Evolutionary conservation across 2,329 filamentous ascomycete species (phyloP).

Genomic region (Fusarium buxicola): DNA sequence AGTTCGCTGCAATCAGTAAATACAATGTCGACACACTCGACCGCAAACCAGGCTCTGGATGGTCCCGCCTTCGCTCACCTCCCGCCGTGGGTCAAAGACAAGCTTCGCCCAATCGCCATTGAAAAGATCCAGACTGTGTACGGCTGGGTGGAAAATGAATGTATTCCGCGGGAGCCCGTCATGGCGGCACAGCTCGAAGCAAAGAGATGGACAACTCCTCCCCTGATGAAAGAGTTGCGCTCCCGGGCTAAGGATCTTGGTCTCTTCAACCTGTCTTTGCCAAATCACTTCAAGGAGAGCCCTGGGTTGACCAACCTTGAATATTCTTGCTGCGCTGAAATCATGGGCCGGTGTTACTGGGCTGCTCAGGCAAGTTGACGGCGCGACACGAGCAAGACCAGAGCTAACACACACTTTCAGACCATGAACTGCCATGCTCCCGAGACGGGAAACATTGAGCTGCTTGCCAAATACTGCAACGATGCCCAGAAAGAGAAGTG

Average conservation of each 20-base stretch:
- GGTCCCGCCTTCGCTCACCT: conserved; percentile 47
- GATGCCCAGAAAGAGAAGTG: conserved; percentile 83
- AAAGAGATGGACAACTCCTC: conserved; percentile 79
- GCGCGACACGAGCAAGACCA: no score
- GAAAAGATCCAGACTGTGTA: conserved; percentile 85
- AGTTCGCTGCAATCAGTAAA: no score
- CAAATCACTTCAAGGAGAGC: conserved; percentile 90
- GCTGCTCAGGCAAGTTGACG: conserved; percentile 55
- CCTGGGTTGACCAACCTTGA: conserved; percentile 93
- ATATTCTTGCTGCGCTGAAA: conserved; percentile 94
- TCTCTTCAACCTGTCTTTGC: conserved; percentile 95
- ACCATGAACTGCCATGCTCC: conserved; percentile 87
- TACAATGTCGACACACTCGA: conserved; percentile 10
- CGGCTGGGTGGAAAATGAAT: conserved; percentile 96
- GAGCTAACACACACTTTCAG: conserved; percentile 65
- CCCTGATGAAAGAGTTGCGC: conserved; percentile 62
- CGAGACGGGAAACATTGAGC: conserved; percentile 92
- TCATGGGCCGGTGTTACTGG: conserved; percentile 81
- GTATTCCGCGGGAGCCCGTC: conserved; percentile 81
- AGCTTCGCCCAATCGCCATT: conserved; percentile 63
- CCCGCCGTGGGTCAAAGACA: conserved; percentile 44
- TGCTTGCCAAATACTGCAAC: conserved; percentile 85
- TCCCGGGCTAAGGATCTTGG: conserved; percentile 74
- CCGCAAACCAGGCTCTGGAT: conserved; percentile 15
- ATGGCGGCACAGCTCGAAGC: conserved; percentile 79